Evolutionary conservation across 441 rosid species (phyloP).

Genomic region (Syzygium malaccense): DNA sequence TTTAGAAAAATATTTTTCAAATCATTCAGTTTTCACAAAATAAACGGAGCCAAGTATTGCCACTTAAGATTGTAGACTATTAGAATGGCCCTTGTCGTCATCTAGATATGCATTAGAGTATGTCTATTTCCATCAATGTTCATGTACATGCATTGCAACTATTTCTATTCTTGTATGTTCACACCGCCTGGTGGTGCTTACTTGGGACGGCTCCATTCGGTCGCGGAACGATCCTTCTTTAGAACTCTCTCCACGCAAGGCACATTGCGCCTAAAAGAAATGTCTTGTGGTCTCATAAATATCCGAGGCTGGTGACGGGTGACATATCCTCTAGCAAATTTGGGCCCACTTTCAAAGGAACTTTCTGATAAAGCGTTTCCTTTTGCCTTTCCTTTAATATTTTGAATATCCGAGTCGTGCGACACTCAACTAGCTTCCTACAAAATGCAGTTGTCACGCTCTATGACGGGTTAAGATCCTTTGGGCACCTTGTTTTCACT

Average conservation of each 20-base stretch:
- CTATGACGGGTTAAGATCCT: neutral
- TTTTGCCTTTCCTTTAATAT: neutral
- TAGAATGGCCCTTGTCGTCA: neutral
- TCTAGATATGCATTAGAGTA: neutral
- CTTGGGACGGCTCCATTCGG: neutral
- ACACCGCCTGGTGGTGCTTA: neutral
- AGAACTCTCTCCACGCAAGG: neutral
- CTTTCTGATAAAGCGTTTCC: neutral
- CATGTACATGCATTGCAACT: neutral
- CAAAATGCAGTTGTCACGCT: neutral
- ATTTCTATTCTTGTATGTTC: neutral
- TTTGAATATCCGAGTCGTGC: neutral
- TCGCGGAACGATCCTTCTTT: neutral
- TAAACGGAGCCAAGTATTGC: too few species aligned
- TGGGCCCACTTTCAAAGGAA: neutral
- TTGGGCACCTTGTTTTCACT: neutral
- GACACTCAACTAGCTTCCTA: neutral
- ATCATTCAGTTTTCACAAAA: too few species aligned
- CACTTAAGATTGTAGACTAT: neutral
- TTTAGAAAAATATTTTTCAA: too few species aligned
- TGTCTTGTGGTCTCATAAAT: neutral
- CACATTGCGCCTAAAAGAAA: neutral
- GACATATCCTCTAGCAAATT: neutral
- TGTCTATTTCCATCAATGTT: neutral
- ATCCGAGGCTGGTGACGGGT: neutral